Base-by-base conservation (phyloP, 2,329 filamentous ascomycete species). In the Laburnicola sp. region DNA sequence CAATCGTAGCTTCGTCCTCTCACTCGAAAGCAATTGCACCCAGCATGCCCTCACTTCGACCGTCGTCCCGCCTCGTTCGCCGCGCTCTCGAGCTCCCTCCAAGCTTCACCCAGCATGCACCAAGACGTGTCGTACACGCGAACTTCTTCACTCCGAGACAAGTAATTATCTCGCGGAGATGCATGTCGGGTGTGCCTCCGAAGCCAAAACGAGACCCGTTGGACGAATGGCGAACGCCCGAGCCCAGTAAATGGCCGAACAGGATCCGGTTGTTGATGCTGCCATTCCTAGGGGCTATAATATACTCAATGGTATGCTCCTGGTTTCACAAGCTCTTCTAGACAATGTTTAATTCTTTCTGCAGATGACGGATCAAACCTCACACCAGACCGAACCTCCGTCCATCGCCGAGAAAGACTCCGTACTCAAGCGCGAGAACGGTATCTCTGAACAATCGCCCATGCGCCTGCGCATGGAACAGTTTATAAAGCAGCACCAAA, bases 401-500 rank as follows among this genome's bases (percentile, higher is more conserved):
- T 83, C 87, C 35, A 89, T 97, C 60, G 91, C 91, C 64, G 89
- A 96, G 69, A 85, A 89, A 64, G 94, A 97, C 73, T 85, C 84
- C 58, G 81, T 91, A 56, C 82, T 84, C 61, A 96, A 94, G 75
- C 86, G 88, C 56, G 88, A 94, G 72, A 82, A 84, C 50, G 84
- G 85, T 57, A 82, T 97, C 43, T 87, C 81, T 41, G 82, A 86
- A 50, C 80, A 86, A 63, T 97, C 93, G 10, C 92, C 94, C 2
- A 97, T 99, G 93, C 91, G 94, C 48, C 82, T 99, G 51, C 90
- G 93, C 57, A 97, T 99, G 94, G 94, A 99, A 76, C 85, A 89
- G 65, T 89, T 97, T 71, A 95, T 97, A 74, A 94, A 94, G 73
- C 84, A 91, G 63, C 90, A 97, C 66, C 94, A 99, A 70, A 83